These are phyloP conservation scores for Erythrophleum fordii DNA, from an alignment of 306 rosid species.

Conservation along the genomic window DNA sequence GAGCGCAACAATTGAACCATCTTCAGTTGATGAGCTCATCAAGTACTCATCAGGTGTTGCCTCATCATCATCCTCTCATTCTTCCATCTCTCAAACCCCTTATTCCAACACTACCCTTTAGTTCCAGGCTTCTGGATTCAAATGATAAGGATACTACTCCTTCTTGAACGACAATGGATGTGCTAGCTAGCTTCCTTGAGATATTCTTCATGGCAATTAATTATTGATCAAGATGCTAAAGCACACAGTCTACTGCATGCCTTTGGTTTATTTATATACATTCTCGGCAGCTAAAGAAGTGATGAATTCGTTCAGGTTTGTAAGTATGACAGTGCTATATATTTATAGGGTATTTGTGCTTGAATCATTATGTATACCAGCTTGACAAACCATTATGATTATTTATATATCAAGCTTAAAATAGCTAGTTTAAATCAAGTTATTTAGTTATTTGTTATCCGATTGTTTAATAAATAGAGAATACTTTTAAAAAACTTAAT, in stretches of 20 bases:
- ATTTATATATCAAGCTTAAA: not conserved
- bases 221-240: not conserved
- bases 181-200: not conserved
- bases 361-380: slow-evolving; percentile 25
- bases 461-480: not conserved
- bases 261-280: slow-evolving; percentile 4
- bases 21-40: slow-evolving; percentile 61
- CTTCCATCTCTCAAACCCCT: slow-evolving; percentile 55
- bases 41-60: slow-evolving; percentile 33
- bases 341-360: slow-evolving; percentile 26
- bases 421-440: not conserved
- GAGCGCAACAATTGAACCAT: slow-evolving; percentile 48
- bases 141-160: slow-evolving; percentile 35
- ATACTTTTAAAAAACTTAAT: not conserved
- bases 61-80: slow-evolving; percentile 35
- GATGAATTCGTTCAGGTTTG: slow-evolving; percentile 35
- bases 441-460: not conserved
- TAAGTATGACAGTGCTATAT: slow-evolving; percentile 41
- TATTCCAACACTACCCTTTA: slow-evolving; percentile 40
- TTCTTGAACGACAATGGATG: slow-evolving; percentile 36
- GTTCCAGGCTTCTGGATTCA: slow-evolving; percentile 51
- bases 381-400: not conserved
- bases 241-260: not conserved
- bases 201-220: not conserved
- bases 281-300: slow-evolving; percentile 16